Evolutionary conservation across 1,284 basidiomycete species (phyloP).

Genomic region (Volvariella volvacea): DNA sequence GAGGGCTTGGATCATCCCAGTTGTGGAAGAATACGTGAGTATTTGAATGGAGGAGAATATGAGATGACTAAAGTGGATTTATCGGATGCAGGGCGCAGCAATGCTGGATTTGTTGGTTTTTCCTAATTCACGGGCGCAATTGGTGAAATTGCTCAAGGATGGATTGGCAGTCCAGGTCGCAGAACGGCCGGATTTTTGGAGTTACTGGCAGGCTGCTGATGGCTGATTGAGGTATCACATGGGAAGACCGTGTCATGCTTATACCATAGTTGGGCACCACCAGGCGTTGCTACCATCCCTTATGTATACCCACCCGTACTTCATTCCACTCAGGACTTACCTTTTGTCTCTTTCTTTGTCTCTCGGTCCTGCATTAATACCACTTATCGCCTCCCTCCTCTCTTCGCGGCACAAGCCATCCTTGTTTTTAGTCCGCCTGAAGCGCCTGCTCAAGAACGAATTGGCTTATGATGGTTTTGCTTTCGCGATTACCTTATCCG

Average conservation of each 20-base stretch:
- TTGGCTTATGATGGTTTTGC: constrained; percentile 58
- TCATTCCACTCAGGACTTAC: constrained; percentile 60
- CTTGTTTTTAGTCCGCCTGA: constrained; percentile 23
- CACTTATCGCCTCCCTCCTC: constrained; percentile 34
- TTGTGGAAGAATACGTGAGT: constrained; percentile 58
- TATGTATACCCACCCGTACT: constrained; percentile 33
- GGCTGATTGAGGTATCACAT: background rate
- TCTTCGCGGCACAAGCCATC: constrained; percentile 14
- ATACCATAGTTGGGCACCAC: constrained; percentile 2
- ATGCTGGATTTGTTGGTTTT: constrained; percentile 57
- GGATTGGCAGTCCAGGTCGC: constrained; percentile 34
- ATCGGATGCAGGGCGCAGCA: constrained; percentile 38
- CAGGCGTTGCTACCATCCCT: constrained; percentile 16
- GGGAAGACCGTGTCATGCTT: too few species aligned
- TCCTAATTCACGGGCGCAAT: constrained; percentile 63
- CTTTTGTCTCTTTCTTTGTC: constrained; percentile 59
- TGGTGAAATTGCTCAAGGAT: constrained; percentile 42
- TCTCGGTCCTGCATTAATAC: constrained; percentile 54
- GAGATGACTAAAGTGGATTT: too few species aligned
- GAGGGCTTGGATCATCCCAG: constrained; percentile 37
- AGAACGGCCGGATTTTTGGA: constrained; percentile 46
- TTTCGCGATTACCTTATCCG: constrained; percentile 53
- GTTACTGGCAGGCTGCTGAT: constrained; percentile 25
- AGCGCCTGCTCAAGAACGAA: constrained; percentile 44
- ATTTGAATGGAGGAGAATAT: background rate